Conservation (phyloP, 202 grass and related monocot species). For the Eragrostis tef region DNA sequence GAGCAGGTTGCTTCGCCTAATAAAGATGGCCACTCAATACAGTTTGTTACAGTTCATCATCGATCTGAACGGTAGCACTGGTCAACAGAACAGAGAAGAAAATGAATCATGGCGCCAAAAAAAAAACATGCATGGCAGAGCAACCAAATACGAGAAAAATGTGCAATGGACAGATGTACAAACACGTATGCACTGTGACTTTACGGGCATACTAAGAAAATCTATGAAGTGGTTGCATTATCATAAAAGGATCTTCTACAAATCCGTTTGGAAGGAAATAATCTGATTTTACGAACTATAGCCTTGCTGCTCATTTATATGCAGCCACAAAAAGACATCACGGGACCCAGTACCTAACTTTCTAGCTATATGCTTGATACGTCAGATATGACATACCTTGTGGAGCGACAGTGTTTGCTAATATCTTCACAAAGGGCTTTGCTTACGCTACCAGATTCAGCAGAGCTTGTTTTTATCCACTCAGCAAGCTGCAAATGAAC, state of each 20-base stretch:
- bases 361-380: neutral
- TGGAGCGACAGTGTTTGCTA: constrained; percentile 68
- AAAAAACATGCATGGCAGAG: neutral
- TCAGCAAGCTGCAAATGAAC: constrained; percentile 65
- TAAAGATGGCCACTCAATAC: neutral
- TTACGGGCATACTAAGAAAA: neutral
- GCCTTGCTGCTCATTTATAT: neutral
- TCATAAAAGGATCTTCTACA: neutral
- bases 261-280: neutral
- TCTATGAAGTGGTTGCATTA: neutral
- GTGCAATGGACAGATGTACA: neutral
- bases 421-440: constrained; percentile 81
- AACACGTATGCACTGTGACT: neutral
- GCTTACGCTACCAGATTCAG: constrained; percentile 60
- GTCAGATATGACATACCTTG: constrained; percentile 50
- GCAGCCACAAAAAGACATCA: neutral
- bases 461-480: constrained; percentile 76
- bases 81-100: neutral
- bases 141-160: neutral
- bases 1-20: neutral
- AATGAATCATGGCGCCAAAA: neutral
- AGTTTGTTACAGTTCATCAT: constrained; percentile 51
- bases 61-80: constrained; percentile 31
- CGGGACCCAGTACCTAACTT: neutral
- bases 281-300: neutral